These are phyloP conservation scores for Verticillium dahliae DNA, from an alignment of 2,329 filamentous ascomycete species.

Conservation along the genomic window DNA sequence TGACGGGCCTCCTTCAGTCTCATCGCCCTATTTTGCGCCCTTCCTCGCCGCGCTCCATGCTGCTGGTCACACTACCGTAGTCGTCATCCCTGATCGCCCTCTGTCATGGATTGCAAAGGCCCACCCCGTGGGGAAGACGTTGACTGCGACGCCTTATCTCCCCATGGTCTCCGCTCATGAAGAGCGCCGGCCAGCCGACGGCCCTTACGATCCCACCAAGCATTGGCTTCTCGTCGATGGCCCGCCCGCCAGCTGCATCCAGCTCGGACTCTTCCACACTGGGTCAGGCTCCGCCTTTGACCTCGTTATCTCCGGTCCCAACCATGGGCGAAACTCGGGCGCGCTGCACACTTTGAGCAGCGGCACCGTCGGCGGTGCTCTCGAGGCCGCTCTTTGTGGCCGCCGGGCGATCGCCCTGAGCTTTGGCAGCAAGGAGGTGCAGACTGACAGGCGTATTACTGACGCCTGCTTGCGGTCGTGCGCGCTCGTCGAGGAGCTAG, in stretches of 20 bases:
- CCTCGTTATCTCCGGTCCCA: constrained; percentile 51
- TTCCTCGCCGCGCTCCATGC: constrained; percentile 44
- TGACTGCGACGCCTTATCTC: constrained; percentile 25
- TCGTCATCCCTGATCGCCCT: constrained; percentile 63
- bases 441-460: constrained; percentile 59
- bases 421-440: constrained; percentile 63
- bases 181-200: background rate
- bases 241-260: constrained; percentile 52
- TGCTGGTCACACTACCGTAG: constrained; percentile 61
- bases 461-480: constrained; percentile 52
- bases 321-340: constrained; percentile 56
- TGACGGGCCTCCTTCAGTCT: constrained; percentile 52
- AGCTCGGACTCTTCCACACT: constrained; percentile 53
- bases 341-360: constrained; percentile 51
- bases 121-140: constrained; percentile 61
- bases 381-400: constrained; percentile 51
- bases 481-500: constrained; percentile 56
- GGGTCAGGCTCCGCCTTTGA: constrained; percentile 33
- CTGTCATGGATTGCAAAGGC: constrained; percentile 74
- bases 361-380: constrained; percentile 50
- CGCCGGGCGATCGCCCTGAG: constrained; percentile 57
- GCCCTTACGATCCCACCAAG: background rate
- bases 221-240: constrained; percentile 56
- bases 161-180: background rate
- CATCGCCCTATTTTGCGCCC: constrained; percentile 53